Evolutionary conservation across 164 flowering plant genomes (phyloP).

Genomic region (Hamamelis virginiana): DNA sequence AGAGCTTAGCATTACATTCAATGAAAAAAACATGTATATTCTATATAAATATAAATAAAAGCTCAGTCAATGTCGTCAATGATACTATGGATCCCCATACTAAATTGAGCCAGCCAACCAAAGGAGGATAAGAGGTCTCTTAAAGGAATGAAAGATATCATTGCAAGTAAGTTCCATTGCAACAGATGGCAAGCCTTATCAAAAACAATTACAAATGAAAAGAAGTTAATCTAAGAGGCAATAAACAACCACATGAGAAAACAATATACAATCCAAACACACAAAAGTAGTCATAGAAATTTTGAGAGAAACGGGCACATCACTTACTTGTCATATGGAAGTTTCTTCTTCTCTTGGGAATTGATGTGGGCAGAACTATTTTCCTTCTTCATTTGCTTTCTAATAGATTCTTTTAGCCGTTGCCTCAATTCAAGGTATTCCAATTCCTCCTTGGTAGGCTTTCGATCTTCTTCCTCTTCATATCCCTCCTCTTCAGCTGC

Average conservation of each 20-base stretch:
- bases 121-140: background rate
- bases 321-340: constrained; percentile 66
- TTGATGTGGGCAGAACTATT: constrained; percentile 31
- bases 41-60: too few species aligned
- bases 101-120: background rate
- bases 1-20: background rate
- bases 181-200: too few species aligned
- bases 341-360: constrained; percentile 39
- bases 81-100: too few species aligned
- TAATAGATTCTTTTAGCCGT: constrained; percentile 55
- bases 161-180: background rate
- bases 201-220: background rate
- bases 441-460: constrained; percentile 58
- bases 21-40: background rate
- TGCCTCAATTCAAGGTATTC: constrained; percentile 73
- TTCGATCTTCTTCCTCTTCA: constrained; percentile 46
- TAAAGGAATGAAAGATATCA: background rate
- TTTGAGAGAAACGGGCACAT: too few species aligned
- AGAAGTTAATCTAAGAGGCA: too few species aligned
- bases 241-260: too few species aligned
- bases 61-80: too few species aligned
- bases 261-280: too few species aligned
- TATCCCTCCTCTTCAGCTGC: too few species aligned
- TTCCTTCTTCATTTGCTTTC: constrained; percentile 58
- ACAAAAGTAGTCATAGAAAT: too few species aligned